Evolutionary conservation across 139 green algal genomes (phyloP), one percentile per base, ranked within the genome.

Genomic region (Coelastrella sp.): DNA sequence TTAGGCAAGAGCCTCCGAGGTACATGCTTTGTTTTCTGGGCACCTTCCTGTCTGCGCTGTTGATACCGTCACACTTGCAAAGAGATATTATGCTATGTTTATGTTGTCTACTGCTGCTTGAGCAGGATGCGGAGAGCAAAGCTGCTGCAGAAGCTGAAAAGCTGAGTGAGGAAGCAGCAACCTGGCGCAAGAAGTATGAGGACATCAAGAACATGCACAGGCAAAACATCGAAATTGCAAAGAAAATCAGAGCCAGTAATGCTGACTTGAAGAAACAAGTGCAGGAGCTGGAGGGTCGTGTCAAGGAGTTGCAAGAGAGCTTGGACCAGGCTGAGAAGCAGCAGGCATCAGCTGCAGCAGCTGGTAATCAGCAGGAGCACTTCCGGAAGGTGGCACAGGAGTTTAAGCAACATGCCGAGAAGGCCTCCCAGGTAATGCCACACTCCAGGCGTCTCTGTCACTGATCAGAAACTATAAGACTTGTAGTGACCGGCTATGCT

Each of bases 281-380:
- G 41, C 15, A 69, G 27, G 62, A 69, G 30, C 30, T 69, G 62
- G 30, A 38, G 40, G 62, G 7, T 13, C 68, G 19, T 13, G 30
- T 74, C 7, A 50, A 27, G 7, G 23, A 51, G 66, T 41, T 79
- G 71, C 71, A 79, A 41, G 30, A 81, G 50, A 15, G 67, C 32
- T 17, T 67, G 17, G 15, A 50, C 32, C 27, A 51, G 17, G 73
- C 50, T 9, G 17, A 67, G 48, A 53, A 35, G 6, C 27, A 41
- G 72, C 43, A 43, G 43, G 32, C 53, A n/a, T 37, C 72, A 45
- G 41, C 45, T 21, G 19, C 21, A 34, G 72, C 72, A 76, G 35
- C 67, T 21, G 72, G 43, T 27, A 62, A 0, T 11, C 43, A 79
- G 27, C 27, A 43, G 43, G 57, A 79, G 72, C 72, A 79, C 43